Base-by-base conservation (phyloP, 768 basidiomycete species). In the Chalciporus chontae region DNA sequence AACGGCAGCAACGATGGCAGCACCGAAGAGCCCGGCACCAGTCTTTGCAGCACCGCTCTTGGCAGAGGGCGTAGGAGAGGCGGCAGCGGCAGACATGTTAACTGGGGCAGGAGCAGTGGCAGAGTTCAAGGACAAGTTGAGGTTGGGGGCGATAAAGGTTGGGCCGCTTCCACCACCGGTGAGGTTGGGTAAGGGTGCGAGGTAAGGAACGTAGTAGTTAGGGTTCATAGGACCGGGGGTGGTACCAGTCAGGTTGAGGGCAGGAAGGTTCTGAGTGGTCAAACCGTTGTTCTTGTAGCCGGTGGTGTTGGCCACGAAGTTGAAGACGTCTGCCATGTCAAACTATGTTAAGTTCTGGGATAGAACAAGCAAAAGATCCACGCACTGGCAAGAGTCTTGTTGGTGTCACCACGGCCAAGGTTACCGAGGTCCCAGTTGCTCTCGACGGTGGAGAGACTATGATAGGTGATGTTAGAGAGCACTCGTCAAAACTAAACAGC, bases 401-500 rank as follows among this genome's bases (percentile, higher is more conserved):
- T 81, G 40, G 75, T 77, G 56, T 83, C 81, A 31, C 71, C 69
- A 34, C 83, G 75, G 17, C 83, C 83, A 19, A 84, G 78, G 10
- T 77, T 79, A 32, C 74, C 75, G 27, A 85, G 77, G 5, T 67
- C 67, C 83, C 83, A 85, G 67, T 85, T 85, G 29, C 74, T 73
- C 65, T 83, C 62, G 23, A 83, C 73, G 18, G 82, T 79, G 11
- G 76, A 73, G 43, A 84, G 69, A 26, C 67, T 67, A 6, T 37
- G 21, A 21, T 21, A n/a, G 13, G 26, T 15, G 32, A 9, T 9
- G 44, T 43, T 37, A 29, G 27, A 32, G 51, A 9, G 10, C 13
- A n/a, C 15, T 27, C 7, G 4, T 14, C 24, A 37, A 37, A 5
- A 17, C 36, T 9, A 17, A 37, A 27, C 9, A 14, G 0, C 9